These are phyloP conservation scores for Pseudocercospora musae DNA, from an alignment of 2,329 filamentous ascomycete genomes.

Conservation along the genomic window DNA sequence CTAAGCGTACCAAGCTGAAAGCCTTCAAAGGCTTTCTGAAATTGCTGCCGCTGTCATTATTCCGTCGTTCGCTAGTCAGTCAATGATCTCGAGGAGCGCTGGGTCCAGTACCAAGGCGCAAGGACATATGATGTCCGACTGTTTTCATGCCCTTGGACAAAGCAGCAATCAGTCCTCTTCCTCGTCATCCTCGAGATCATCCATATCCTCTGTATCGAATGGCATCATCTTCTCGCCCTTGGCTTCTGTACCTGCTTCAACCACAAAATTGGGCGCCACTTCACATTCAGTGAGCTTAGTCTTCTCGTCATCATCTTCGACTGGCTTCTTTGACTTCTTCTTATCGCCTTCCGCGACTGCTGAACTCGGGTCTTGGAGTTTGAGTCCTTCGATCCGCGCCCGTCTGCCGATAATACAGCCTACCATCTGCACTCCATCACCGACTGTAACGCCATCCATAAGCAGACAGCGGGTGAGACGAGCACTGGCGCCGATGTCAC, in stretches of 20 bases:
- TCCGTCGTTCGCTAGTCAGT: not conserved
- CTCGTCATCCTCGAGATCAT: constrained; percentile 32
- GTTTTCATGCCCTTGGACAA: too few species aligned
- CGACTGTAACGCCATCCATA: constrained; percentile 88
- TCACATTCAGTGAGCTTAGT: constrained; percentile 80
- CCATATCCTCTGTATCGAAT: constrained; percentile 42
- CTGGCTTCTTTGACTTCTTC: constrained; percentile 41
- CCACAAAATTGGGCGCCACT: constrained; percentile 78
- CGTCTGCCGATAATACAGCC: constrained; percentile 82
- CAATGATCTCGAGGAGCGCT: not conserved
- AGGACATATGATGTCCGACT: too few species aligned
- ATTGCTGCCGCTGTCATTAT: not conserved
- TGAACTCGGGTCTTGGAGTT: constrained; percentile 14
- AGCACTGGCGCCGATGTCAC: constrained; percentile 80
- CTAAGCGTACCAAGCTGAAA: too few species aligned
- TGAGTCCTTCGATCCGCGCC: constrained; percentile 70
- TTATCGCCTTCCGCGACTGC: constrained; percentile 42
- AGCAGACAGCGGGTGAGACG: constrained; percentile 82
- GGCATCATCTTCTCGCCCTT: constrained; percentile 63
- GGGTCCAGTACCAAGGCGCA: not conserved
- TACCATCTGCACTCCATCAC: constrained; percentile 78
- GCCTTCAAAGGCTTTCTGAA: too few species aligned
- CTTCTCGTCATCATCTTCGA: constrained; percentile 50
- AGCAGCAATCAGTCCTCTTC: constrained; percentile 19
- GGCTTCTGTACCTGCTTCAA: constrained; percentile 71